Percentiles rank a stretch among this genome's conserved stretches.
Evolutionary conservation across 441 rosid species (phyloP).

Genomic region (Arabidopsis hybrid): DNA sequence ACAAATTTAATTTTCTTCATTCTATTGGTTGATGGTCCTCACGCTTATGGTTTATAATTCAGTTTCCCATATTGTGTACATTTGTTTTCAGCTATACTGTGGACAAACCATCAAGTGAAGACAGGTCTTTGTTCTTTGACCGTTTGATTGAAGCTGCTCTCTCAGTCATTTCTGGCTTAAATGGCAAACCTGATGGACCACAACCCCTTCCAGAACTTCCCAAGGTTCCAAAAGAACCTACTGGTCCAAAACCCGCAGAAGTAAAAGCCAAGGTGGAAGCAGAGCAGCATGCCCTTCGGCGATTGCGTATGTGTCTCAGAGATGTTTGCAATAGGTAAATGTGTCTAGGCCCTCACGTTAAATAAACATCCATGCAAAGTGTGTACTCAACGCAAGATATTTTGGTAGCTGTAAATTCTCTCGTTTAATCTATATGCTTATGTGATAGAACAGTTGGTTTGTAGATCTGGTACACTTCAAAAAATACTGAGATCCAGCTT

Average conservation of each 20-base stretch:
- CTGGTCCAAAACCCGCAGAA: slow-evolving; percentile 95
- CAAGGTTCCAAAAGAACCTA: slow-evolving; percentile 77
- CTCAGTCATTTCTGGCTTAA: slow-evolving; percentile 68
- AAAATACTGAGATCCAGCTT: too few relatives aligned
- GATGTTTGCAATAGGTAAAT: slow-evolving; percentile 97
- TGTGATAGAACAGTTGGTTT: too few relatives aligned
- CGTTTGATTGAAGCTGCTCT: slow-evolving; percentile 90
- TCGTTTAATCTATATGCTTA: too few relatives aligned
- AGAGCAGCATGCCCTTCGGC: slow-evolving; percentile 99
- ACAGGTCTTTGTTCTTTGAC: slow-evolving; percentile 81
- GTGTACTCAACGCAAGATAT: slow-evolving; percentile 6
- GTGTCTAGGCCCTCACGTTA: slow-evolving; percentile 6
- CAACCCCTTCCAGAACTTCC: slow-evolving; percentile 77
- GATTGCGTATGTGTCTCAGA: slow-evolving; percentile 98
- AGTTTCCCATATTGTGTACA: slow-evolving; percentile 32
- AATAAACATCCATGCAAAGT: slow-evolving; percentile 7
- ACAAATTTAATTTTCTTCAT: background rate
- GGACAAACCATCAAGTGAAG: slow-evolving; percentile 76
- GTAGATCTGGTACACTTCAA: too few relatives aligned
- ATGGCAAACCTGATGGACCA: slow-evolving; percentile 56
- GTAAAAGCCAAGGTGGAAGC: slow-evolving; percentile 95
- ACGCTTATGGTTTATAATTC: slow-evolving; percentile 16
- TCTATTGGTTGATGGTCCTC: background rate
- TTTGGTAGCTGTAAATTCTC: background rate
- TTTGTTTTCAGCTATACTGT: slow-evolving; percentile 76